Conservation (phyloP, 1,139 yeast genomes). For the Diutina neorugosa region DNA sequence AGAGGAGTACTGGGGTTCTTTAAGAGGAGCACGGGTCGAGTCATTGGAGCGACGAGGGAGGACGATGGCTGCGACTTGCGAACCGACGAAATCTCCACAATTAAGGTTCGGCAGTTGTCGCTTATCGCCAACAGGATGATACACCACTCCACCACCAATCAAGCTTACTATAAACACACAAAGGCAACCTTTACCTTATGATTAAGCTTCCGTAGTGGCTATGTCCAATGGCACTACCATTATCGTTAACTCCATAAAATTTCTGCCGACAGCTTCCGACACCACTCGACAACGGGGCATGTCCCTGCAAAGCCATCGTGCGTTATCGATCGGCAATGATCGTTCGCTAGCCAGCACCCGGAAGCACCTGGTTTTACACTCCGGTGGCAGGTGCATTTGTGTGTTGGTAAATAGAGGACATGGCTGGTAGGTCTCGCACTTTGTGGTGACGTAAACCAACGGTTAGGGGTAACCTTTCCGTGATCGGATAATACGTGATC, state of each 20-base stretch:
- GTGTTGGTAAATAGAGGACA: not conserved
- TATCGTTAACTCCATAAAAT: no score
- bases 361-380: not conserved
- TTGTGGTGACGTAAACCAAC: not conserved
- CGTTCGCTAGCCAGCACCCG: not conserved
- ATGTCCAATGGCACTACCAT: no score
- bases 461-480: not conserved
- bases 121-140: not conserved
- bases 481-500: not conserved
- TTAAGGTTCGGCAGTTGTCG: not conserved
- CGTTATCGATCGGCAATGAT: not conserved
- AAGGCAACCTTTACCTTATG: no score
- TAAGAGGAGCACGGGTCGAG: conserved; percentile 25
- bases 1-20: conserved; percentile 57
- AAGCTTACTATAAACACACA: no score
- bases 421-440: not conserved
- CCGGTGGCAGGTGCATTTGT: not conserved
- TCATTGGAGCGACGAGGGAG: not conserved
- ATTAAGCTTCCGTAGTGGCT: no score
- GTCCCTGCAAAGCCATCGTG: not conserved
- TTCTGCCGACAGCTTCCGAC: not conserved
- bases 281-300: not conserved
- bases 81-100: not conserved
- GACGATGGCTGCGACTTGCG: not conserved
- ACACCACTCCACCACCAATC: no score